Conservation (phyloP, 805 yeast species). For the Saturnispora galanensis region DNA sequence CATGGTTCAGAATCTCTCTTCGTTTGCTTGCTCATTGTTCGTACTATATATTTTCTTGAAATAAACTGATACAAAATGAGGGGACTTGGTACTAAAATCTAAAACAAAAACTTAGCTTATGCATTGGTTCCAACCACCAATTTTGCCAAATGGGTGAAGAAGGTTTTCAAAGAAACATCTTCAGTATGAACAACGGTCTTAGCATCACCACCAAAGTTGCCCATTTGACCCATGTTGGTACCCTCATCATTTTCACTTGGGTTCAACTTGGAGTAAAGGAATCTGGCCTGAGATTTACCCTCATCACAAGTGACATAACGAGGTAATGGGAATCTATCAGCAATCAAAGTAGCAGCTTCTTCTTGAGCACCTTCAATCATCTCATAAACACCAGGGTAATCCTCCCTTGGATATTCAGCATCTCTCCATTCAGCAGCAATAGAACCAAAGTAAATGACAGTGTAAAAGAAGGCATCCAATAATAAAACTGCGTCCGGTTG, state of each 20-base stretch:
- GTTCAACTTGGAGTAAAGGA: constrained; percentile 86
- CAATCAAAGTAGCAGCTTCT: constrained; percentile 86
- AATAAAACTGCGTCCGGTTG: constrained; percentile 79
- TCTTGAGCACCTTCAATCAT: constrained; percentile 80
- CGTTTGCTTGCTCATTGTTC: too few species aligned
- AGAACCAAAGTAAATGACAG: constrained; percentile 90
- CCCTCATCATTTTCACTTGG: constrained; percentile 70
- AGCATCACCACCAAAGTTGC: constrained; percentile 36
- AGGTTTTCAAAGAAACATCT: constrained; percentile 89
- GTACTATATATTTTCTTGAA: too few species aligned
- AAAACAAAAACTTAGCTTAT: constrained; percentile 2
- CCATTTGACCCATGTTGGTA: constrained; percentile 33
- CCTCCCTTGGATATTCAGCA: constrained; percentile 88
- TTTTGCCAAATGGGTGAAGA: constrained; percentile 90
- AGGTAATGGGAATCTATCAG: constrained; percentile 95
- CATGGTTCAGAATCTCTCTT: too few species aligned
- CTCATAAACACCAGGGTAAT: constrained; percentile 78
- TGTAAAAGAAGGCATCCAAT: constrained; percentile 93
- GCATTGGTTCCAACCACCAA: constrained; percentile 53
- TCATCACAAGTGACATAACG: constrained; percentile 96
- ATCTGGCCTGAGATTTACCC: constrained; percentile 98
- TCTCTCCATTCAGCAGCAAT: constrained; percentile 95
- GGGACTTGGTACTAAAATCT: neutral
- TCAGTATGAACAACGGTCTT: constrained; percentile 86
- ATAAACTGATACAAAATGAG: too few species aligned